These are phyloP conservation scores for Arctostaphylos glauca DNA, from an alignment of 148 eudicot species.

Conservation along the genomic window DNA sequence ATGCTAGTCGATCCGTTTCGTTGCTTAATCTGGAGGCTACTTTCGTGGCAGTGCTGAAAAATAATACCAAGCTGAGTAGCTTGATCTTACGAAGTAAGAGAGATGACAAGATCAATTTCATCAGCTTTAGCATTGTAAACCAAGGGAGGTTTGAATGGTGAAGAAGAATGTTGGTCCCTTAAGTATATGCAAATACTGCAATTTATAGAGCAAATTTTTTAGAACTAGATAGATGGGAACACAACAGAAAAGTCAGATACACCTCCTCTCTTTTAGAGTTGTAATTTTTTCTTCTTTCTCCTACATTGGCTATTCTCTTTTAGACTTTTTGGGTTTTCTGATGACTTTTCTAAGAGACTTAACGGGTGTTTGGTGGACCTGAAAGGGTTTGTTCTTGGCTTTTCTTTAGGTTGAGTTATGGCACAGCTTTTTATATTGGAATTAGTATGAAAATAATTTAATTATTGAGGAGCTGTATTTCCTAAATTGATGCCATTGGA, in stretches of 20 bases:
- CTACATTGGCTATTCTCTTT: no score
- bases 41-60: not conserved
- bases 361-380: not conserved
- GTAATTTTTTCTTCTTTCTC: no score
- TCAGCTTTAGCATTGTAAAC: not conserved
- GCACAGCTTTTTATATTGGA: no score
- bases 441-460: no score
- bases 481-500: no score
- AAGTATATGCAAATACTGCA: not conserved
- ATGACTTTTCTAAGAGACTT: not conserved
- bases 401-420: no score
- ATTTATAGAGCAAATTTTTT: not conserved
- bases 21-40: not conserved
- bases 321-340: not conserved
- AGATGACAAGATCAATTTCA: not conserved
- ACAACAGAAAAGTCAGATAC: no score
- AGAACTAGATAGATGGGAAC: not conserved
- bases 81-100: not conserved
- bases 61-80: not conserved
- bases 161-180: not conserved
- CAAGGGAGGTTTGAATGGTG: not conserved
- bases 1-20: constrained; percentile 8
- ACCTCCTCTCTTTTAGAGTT: no score
- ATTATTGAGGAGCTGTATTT: no score
- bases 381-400: no score